Evolutionary conservation across 768 basidiomycete species (phyloP).

Genomic region (Hemileccinum rubropunctum): DNA sequence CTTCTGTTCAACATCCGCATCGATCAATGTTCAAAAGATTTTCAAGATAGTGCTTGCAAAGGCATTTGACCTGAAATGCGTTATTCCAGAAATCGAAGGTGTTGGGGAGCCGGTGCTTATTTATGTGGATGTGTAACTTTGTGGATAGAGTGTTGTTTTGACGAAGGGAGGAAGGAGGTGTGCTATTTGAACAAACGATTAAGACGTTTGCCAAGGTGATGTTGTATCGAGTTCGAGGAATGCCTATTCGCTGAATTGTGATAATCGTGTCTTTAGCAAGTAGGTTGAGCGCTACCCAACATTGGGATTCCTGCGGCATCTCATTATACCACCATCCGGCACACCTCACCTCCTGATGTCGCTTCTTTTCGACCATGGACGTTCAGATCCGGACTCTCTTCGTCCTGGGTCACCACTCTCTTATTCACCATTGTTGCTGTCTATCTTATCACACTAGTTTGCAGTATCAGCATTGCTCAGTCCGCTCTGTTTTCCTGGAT

Average conservation of each 20-base stretch:
- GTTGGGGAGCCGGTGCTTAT: slow-evolving; percentile 95
- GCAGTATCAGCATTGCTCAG: slow-evolving; percentile 24
- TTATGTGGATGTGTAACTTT: slow-evolving; percentile 68
- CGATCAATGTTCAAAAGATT: slow-evolving; percentile 99
- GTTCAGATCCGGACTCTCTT: slow-evolving; percentile 18
- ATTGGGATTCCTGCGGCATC: slow-evolving; percentile 16
- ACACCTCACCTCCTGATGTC: slow-evolving; percentile 10
- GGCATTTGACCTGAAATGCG: slow-evolving; percentile 98
- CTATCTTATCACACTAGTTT: slow-evolving; percentile 23
- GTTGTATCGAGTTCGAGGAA: slow-evolving; percentile 22
- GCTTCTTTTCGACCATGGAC: slow-evolving; percentile 15
- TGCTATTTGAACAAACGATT: slow-evolving; percentile 12
- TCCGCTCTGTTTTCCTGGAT: slow-evolving; percentile 20
- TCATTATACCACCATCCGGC: slow-evolving; percentile 17
- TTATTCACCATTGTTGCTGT: slow-evolving; percentile 24
- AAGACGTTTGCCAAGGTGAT: slow-evolving; percentile 26
- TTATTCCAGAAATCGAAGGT: slow-evolving; percentile 96
- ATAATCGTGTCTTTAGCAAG: slow-evolving; percentile 17
- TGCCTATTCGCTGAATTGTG: slow-evolving; percentile 18
- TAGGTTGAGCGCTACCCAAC: slow-evolving; percentile 9
- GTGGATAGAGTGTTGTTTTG: slow-evolving; percentile 26
- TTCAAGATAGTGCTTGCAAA: slow-evolving; percentile 98
- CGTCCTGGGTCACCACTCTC: slow-evolving; percentile 14
- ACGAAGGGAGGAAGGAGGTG: slow-evolving; percentile 14
- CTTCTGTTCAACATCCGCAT: slow-evolving; percentile 98